Conservation (phyloP, 139 green algal genomes). For the Chlamydomonas eustigma region DNA sequence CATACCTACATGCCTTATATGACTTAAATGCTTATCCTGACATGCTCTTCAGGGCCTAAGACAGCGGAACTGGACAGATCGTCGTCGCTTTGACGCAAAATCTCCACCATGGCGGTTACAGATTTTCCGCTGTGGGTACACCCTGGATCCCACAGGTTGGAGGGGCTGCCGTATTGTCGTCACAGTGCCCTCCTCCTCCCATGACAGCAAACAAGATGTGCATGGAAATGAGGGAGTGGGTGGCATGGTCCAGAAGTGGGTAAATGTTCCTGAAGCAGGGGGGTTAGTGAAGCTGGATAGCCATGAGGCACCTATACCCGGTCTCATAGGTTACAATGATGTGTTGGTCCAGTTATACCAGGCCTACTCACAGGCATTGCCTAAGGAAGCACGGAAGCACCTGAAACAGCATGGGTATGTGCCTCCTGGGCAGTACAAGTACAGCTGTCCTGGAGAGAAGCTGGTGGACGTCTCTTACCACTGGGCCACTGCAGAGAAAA, state of each 20-base stretch:
- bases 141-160: constrained; percentile 1
- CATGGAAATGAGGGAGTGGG: not conserved
- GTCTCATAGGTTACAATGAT: constrained; percentile 6
- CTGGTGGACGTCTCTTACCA: constrained; percentile 68
- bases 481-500: constrained; percentile 20
- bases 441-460: constrained; percentile 58
- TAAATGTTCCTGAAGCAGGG: constrained; percentile 32
- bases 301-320: not conserved
- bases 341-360: constrained; percentile 76
- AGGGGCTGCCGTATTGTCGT: not conserved
- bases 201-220: not conserved
- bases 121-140: constrained; percentile 59
- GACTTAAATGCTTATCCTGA: not conserved
- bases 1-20: too few species aligned
- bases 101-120: constrained; percentile 60
- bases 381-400: constrained; percentile 1
- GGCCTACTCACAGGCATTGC: constrained; percentile 50
- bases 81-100: constrained; percentile 34
- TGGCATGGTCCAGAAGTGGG: constrained; percentile 25
- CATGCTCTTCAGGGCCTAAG: constrained; percentile 47
- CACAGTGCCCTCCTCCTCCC: constrained; percentile 2
- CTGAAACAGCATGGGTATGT: constrained; percentile 7
- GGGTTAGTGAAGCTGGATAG: not conserved
- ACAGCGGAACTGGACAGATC: constrained; percentile 73
- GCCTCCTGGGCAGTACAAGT: constrained; percentile 13